Base-by-base conservation (phyloP, 306 rosid genomes). In the Dalbergia cochinchinensis region DNA sequence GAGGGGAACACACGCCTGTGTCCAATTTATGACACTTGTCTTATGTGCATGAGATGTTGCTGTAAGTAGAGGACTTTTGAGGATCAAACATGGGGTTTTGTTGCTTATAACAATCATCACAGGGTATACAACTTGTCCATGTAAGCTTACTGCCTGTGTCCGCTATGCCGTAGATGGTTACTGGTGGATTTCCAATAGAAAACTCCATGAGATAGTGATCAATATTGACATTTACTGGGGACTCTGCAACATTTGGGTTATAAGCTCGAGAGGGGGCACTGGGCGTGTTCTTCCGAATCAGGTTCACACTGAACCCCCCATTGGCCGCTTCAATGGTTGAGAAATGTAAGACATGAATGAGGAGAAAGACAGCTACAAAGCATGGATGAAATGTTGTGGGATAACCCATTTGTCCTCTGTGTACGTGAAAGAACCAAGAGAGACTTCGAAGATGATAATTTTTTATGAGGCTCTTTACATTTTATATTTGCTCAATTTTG, bases 71-170 rank as follows among this genome's bases (percentile, higher is more conserved):
- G 5, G 92, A 88, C 4, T 39, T 37, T 8, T 34, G 8, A 18
- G 92, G 83, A 69, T 84, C 42, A 39, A 88, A 79, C 76, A 57
- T 16, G 3, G 88, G 83, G 13, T 79, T 58, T 9, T 53, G 41
- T 60, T 86, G 92, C 20, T 73, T 82, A 48, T 82, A 88, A 66
- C 90, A 86, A 6, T 74, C 74, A 3, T n/a, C 3, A 16, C 89
- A 88, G 0, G 91, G 88, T 4, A 42, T 45, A 33, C 92, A 88
- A 13, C 82, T 85, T 8, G 84, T 62, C 90, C 90, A 89, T 12
- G 74, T 1, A n/a, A 84, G 85, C 63, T 86, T 84, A 60, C 90
- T 89, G 3, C 92, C 90, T 2, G 87, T 86, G 54, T 86, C 92
- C 0, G 42, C 70, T 19, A 84, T 69, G 12, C 82, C 87, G 9